These are phyloP conservation scores for Fusarium guadeloupense DNA, from an alignment of 2,329 filamentous ascomycete species.

Conservation along the genomic window DNA sequence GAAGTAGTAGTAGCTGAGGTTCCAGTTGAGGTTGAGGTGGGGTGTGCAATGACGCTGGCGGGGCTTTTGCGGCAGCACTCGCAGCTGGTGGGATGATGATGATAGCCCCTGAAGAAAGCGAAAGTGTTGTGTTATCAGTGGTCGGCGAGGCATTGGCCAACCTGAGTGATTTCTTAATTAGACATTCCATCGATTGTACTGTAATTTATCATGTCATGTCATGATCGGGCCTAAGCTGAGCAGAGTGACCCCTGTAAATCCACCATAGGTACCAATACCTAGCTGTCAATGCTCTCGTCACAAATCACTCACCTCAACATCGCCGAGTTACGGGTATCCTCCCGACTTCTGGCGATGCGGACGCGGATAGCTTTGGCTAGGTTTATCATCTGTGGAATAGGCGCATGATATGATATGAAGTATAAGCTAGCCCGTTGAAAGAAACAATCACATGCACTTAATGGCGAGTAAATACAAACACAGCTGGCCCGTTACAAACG, in stretches of 20 bases:
- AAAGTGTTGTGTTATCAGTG: conserved; percentile 1
- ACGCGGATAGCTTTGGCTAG: not conserved
- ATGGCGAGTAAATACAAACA: not conserved
- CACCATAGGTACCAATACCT: too few species aligned
- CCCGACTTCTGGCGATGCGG: conserved; percentile 37
- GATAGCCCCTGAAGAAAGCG: conserved; percentile 19
- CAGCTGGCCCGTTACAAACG: not conserved
- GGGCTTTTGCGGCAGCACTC: conserved; percentile 35
- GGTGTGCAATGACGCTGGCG: conserved; percentile 38
- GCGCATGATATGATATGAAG: conserved; percentile 13
- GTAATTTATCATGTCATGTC: conserved; percentile 8
- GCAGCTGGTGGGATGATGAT: conserved; percentile 34
- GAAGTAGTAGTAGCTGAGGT: conserved; percentile 29
- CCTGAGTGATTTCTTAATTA: too few species aligned
- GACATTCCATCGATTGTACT: not conserved
- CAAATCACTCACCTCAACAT: conserved; percentile 15
- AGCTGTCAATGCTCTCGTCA: too few species aligned
- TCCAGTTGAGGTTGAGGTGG: conserved; percentile 18
- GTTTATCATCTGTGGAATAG: not conserved
- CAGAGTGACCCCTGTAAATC: not conserved
- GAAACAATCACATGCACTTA: conserved; percentile 10
- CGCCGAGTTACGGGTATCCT: conserved; percentile 17
- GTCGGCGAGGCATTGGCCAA: not conserved
- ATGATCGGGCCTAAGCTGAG: conserved; percentile 18
- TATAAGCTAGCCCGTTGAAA: conserved; percentile 13